Base-by-base conservation (phyloP, 2,329 filamentous ascomycete genomes). In the Cercospora sp. region DNA sequence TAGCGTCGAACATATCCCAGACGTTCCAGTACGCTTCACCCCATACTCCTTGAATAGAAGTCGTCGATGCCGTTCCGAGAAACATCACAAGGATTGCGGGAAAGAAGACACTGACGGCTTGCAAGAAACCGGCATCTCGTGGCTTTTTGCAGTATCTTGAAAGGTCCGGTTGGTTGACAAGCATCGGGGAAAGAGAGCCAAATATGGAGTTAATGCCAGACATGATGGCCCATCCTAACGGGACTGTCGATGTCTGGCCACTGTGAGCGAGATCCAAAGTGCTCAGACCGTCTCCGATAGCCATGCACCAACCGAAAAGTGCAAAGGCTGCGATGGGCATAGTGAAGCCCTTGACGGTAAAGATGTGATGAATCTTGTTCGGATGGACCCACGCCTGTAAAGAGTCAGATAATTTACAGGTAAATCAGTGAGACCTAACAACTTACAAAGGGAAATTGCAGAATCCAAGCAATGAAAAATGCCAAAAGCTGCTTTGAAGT, bases 11-110 rank as follows among this genome's bases (percentile, higher is more conserved):
- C 16, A 83, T 75, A 69, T 83, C 81, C 80, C 81, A 83, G 1
- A 80, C 73, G 60, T 83, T 82, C 82, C 81, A 83, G 70, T 81
- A 80, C 2, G 77, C 77, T 7, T 77, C 76, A 3, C 81, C 80
- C 79, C 80, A 53, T 76, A 77, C 20, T 69, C 64, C 3, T 72
- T 75, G 3, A 72, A 69, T 2, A 5, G 80, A 79, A 1, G 80
- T 77, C 0, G 82, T 83, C 0, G 79, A 12, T n/a, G 82, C 72
- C 67, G 84, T 83, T 13, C 82, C 82, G 3, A 84, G 74, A 60
- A 75, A 75, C 12, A 81, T 80, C 1, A 79, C 79, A 7, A 82
- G 70, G 1, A 81, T 82, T 5, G 81, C 79, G 12, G 78, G 76
- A 26, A 83, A 73, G 0, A 81, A 80, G 45, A 82, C 79, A 16